Evolutionary conservation across 2,329 filamentous ascomycete genomes (phyloP).

Genomic region (Simplicillium aogashimaense): DNA sequence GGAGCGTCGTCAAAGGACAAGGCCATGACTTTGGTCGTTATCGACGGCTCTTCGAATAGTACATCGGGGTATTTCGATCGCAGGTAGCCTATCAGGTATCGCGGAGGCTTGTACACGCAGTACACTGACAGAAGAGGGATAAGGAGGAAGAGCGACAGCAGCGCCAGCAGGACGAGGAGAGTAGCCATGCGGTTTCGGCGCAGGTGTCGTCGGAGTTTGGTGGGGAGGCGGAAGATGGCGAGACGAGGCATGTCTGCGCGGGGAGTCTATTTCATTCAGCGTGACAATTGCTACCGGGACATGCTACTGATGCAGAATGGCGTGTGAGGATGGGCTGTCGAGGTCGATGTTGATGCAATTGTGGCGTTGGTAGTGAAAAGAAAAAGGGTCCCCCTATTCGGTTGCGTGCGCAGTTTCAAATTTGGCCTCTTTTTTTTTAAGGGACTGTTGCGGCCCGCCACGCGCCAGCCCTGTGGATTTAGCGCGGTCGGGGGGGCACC

Average conservation of each 20-base stretch:
- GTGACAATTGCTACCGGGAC: too few relatives aligned
- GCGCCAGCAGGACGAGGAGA: conserved; percentile 28
- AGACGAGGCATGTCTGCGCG: conserved; percentile 23
- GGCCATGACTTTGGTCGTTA: conserved; percentile 55
- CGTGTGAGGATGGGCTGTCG: too few relatives aligned
- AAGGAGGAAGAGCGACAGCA: conserved; percentile 23
- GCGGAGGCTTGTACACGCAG: conserved; percentile 72
- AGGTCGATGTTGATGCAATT: neutral
- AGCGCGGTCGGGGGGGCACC: too few relatives aligned
- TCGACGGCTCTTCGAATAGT: conserved; percentile 56
- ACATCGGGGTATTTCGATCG: conserved; percentile 66
- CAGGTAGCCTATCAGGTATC: conserved; percentile 60
- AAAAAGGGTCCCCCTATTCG: too few relatives aligned
- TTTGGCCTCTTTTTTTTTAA: too few relatives aligned
- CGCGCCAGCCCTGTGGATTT: too few relatives aligned
- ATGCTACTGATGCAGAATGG: too few relatives aligned
- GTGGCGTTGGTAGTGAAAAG: neutral
- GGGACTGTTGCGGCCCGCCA: too few relatives aligned
- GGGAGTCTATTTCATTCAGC: too few relatives aligned
- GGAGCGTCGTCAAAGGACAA: conserved; percentile 85
- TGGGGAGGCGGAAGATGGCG: conserved; percentile 43
- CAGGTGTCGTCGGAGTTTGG: conserved; percentile 45
- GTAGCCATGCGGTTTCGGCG: conserved; percentile 50
- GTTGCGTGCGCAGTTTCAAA: too few relatives aligned
- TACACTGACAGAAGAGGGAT: conserved; percentile 43